These are phyloP conservation scores for Sphaerulina vaccinii DNA, from an alignment of 2,329 filamentous ascomycete genomes.

Conservation along the genomic window DNA sequence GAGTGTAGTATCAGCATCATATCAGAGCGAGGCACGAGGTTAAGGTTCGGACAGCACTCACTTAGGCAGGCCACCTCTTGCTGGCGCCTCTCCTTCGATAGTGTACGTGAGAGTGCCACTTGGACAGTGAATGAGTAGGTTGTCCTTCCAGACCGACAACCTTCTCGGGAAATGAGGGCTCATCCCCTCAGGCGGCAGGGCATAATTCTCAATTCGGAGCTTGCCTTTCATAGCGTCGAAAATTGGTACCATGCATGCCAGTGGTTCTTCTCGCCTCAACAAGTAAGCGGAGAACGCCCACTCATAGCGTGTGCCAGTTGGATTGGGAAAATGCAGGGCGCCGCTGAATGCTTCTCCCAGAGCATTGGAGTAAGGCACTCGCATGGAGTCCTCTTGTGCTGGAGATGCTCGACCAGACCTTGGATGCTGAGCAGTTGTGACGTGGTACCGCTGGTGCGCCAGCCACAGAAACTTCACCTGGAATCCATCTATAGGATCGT, in stretches of 20 bases:
- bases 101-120: background rate
- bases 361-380: no score
- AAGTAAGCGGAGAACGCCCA: background rate
- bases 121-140: background rate
- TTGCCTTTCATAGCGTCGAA: background rate
- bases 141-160: background rate
- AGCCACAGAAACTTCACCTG: background rate
- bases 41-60: background rate
- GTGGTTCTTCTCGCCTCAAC: background rate
- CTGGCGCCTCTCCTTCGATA: background rate
- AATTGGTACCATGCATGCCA: background rate
- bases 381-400: background rate
- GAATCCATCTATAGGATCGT: no score
- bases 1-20: background rate
- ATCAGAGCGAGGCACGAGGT: background rate
- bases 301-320: background rate
- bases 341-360: no score
- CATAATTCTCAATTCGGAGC: background rate
- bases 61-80: background rate
- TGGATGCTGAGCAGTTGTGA: background rate
- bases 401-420: background rate
- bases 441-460: constrained; percentile 2
- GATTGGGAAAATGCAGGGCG: background rate
- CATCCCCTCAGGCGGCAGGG: background rate
- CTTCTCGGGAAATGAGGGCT: no score